phyloP scores from a whole-genome alignment of 2,329 filamentous ascomycete genomes.

The Phyllosticta capitalensis region DNA sequence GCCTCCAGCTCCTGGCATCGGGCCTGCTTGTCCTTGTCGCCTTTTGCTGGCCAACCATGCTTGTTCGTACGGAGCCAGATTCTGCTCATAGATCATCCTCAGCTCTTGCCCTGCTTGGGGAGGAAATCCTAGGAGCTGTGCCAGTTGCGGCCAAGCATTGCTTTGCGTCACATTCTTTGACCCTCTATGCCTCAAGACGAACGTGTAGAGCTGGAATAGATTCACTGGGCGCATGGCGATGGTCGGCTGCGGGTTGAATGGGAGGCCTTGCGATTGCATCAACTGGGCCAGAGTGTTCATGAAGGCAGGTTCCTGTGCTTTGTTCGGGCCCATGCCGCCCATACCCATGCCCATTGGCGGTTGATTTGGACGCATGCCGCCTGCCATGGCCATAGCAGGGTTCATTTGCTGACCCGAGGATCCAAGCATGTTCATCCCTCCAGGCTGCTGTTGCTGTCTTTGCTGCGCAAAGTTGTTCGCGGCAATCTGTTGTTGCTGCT shows the following conservation, averaged over 20 bases:
- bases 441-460: constrained; percentile 24
- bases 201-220: constrained; percentile 66
- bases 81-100: constrained; percentile 62
- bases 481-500: constrained; percentile 57
- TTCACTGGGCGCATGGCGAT: constrained; percentile 66
- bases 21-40: constrained; percentile 24
- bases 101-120: constrained; percentile 56
- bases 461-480: constrained; percentile 31
- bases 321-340: constrained; percentile 1
- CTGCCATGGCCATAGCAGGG: constrained; percentile 11
- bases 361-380: constrained; percentile 10
- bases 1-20: constrained; percentile 28
- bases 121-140: constrained; percentile 39
- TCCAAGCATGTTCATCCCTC: constrained; percentile 26
- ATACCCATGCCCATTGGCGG: constrained; percentile 7
- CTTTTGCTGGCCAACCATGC: constrained; percentile 50
- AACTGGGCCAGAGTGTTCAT: constrained; percentile 69
- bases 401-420: constrained; percentile 20
- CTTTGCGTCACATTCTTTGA: constrained; percentile 61
- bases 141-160: constrained; percentile 66
- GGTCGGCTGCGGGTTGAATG: constrained; percentile 63
- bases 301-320: constrained; percentile 17
- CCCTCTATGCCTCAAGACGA: constrained; percentile 67
- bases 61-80: constrained; percentile 68
- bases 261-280: constrained; percentile 63